Conservation (phyloP, 805 yeast genomes). For the Saccharomycopsis sp. region DNA sequence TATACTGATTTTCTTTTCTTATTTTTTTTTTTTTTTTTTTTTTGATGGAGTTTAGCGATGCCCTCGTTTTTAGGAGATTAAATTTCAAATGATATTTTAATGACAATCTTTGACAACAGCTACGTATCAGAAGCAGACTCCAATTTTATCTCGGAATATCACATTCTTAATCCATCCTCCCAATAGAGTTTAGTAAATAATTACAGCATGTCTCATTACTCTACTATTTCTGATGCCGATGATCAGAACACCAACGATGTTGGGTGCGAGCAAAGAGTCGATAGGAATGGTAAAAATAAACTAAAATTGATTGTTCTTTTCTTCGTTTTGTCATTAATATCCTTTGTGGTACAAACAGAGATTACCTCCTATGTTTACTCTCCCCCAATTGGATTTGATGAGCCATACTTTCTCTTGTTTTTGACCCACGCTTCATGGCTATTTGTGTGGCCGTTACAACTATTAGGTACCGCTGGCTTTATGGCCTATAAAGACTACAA, state of each 20-base stretch:
- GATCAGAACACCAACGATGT: not conserved
- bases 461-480: constrained; percentile 38
- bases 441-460: constrained; percentile 65
- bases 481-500: constrained; percentile 21
- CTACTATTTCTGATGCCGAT: not conserved
- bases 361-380: constrained; percentile 61
- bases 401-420: constrained; percentile 60
- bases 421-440: constrained; percentile 79
- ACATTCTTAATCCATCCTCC: no score
- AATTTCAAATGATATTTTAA: not conserved
- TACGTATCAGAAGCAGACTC: no score
- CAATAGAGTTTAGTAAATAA: not conserved
- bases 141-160: no score
- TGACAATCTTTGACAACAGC: not conserved
- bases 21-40: no score
- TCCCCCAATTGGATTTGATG: constrained; percentile 40
- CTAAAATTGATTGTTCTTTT: constrained; percentile 42
- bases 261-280: not conserved
- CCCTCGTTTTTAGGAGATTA: no score
- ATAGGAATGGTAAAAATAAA: constrained; percentile 25
- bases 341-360: constrained; percentile 80
- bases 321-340: constrained; percentile 40
- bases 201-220: not conserved
- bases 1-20: no score
- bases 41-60: no score